Percentiles rank a stretch among this genome's conserved stretches.
These are phyloP conservation scores for Schizophyllum amplum DNA, from an alignment of 1,284 basidiomycete genomes.

Conservation along the genomic window DNA sequence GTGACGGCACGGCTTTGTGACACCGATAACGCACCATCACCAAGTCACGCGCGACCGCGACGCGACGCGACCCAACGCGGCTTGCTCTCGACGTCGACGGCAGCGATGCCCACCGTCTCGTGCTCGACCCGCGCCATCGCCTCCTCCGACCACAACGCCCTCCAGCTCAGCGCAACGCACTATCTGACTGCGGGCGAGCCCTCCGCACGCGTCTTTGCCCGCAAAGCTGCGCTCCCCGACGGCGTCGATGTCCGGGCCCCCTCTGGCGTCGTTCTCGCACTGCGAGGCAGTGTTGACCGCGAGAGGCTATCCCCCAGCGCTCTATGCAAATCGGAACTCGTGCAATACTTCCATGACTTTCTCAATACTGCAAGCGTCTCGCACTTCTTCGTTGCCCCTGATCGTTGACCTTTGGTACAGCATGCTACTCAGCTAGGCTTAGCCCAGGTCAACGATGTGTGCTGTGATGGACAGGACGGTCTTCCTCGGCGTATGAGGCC, in stretches of 20 bases:
- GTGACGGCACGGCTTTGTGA: too few relatives aligned
- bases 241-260: constrained; percentile 42
- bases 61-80: neutral
- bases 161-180: constrained; percentile 30
- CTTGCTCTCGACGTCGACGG: neutral
- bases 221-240: constrained; percentile 32
- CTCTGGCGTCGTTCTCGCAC: constrained; percentile 41
- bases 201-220: constrained; percentile 16
- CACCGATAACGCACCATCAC: too few relatives aligned
- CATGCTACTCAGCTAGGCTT: constrained; percentile 51
- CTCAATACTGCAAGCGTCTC: constrained; percentile 36
- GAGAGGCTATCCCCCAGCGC: constrained; percentile 27
- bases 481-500: constrained; percentile 30
- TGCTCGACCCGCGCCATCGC: constrained; percentile 5
- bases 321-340: constrained; percentile 41
- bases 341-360: constrained; percentile 39
- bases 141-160: constrained; percentile 17
- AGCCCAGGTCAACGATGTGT: constrained; percentile 41
- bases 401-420: constrained; percentile 24
- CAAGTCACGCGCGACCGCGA: too few relatives aligned
- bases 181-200: constrained; percentile 23
- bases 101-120: neutral
- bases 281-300: constrained; percentile 46
- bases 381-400: neutral
- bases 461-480: constrained; percentile 36